Evolutionary conservation across 176 grass and related monocot genomes (phyloP), one percentile per base, ranked within the genome.

Genomic region (maize (Zea mays)): DNA sequence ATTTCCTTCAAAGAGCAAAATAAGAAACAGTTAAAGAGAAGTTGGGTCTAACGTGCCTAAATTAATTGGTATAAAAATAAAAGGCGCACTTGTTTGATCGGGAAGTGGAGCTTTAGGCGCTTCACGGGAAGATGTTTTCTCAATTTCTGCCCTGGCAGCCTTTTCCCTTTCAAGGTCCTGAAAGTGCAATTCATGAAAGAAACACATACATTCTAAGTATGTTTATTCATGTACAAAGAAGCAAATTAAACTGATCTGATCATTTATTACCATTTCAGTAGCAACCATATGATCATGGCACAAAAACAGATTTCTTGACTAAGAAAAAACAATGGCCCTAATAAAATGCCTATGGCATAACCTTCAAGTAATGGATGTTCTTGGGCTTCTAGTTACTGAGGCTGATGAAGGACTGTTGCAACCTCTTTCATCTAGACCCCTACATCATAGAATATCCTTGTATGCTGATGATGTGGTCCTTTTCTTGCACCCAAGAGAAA

Each of bases 111-210:
- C 70, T 83, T 88, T 86, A 79, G 83, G 81, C 58, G 61, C 49
- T 67, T 96, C 88, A 72, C 14, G 65, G 74, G 92, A 89, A 81
- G 88, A 60, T 61, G 59, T 78, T 85, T 91, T 93, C 81, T 99
- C 92, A 61, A 99, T 61, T 77, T 99, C 96, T 81, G 85, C 78
- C 51, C 88, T 93, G 40, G 86, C 70, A 74, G 81, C 85, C 76
- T 85, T 99, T 91, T 93, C 88, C 63, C 88, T 93, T 85, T 96
- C 92, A 71, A 99, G 88, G 73, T 99, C 96, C 96, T 99, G 86
- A 48, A 81, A 79, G 65, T 45, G 66, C 12, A 67, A 81, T 62
- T 62, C 27, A 40, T 34, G 7, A 50, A 84, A 79, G 12, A 81
- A 55, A 48, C 20, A 13, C 11, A 81, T 46, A 34, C 40, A 68